Percentiles rank a stretch among this genome's conserved stretches.
Conservation (phyloP, 139 green algal species). For the Pleodorina starrii region DNA sequence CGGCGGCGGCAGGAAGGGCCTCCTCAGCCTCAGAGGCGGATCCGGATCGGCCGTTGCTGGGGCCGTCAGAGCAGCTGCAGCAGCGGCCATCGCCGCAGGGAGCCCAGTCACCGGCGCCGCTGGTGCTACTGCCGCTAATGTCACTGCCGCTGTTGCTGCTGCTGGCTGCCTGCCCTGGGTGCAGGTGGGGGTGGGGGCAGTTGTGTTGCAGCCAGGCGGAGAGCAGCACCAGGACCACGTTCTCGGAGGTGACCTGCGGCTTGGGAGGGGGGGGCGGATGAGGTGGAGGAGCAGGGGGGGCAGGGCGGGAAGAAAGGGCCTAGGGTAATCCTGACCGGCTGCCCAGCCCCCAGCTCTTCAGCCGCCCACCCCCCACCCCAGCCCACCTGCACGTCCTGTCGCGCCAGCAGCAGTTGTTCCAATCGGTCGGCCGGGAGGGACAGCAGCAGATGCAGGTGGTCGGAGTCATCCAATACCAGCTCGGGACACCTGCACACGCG, state of each 20-base stretch:
- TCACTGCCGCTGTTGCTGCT: not conserved
- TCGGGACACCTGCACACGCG: slow-evolving; percentile 20
- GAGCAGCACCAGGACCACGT: slow-evolving; percentile 31
- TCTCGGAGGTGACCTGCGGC: slow-evolving; percentile 19
- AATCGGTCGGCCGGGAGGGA: not conserved
- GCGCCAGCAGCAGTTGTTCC: slow-evolving; percentile 2
- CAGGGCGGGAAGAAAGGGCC: not conserved
- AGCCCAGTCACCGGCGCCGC: not conserved
- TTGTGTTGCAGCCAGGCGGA: slow-evolving; percentile 23
- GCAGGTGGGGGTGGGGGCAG: not conserved
- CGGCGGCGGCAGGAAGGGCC: no score
- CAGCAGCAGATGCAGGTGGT: slow-evolving; percentile 21
- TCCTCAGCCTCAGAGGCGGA: no score
- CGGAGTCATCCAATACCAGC: slow-evolving; percentile 4
- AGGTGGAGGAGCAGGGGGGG: not conserved
- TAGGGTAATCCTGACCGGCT: no score
- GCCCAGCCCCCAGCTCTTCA: no score
- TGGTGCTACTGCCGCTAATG: not conserved
- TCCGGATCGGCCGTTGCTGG: no score
- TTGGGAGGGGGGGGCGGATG: not conserved
- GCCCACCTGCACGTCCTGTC: slow-evolving; percentile 11
- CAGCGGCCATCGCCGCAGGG: not conserved
- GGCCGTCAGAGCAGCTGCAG: not conserved
- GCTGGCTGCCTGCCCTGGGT: not conserved
- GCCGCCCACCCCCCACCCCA: not conserved